Conservation (phyloP, 192 early-diverging fungal species). For the Linnemannia hyalina region DNA sequence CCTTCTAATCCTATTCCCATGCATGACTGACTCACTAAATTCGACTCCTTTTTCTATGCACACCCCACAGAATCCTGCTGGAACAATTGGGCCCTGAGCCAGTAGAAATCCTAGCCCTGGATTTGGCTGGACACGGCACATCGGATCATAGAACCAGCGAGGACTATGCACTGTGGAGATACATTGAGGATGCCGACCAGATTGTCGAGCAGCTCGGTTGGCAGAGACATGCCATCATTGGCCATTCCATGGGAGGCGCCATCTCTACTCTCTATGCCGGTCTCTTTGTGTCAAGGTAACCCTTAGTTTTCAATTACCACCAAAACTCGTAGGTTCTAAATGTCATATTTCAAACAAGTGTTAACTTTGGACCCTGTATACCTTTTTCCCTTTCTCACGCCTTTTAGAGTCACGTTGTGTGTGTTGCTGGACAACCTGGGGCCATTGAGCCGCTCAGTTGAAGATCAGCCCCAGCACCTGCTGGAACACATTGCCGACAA, state of each 20-base stretch:
- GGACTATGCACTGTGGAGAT: slow-evolving; percentile 26
- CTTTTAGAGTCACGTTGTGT: slow-evolving; percentile 1
- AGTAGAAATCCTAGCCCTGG: slow-evolving; percentile 25
- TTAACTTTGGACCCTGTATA: not conserved
- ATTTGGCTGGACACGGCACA: slow-evolving; percentile 26
- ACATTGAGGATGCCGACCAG: slow-evolving; percentile 26
- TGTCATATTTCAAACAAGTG: not conserved
- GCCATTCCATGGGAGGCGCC: slow-evolving; percentile 30
- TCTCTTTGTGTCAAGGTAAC: slow-evolving; percentile 5
- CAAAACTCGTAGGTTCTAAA: too few relatives aligned
- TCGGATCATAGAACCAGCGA: slow-evolving; percentile 14
- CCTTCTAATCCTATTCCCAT: not conserved
- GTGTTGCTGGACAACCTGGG: slow-evolving; percentile 27
- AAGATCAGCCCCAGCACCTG: slow-evolving; percentile 29
- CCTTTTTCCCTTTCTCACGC: not conserved
- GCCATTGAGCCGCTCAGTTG: not conserved
- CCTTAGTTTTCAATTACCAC: not conserved
- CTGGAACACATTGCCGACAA: slow-evolving; percentile 24
- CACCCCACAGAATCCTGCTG: slow-evolving; percentile 12
- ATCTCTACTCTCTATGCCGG: slow-evolving; percentile 11
- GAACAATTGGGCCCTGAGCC: slow-evolving; percentile 25
- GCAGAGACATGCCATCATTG: slow-evolving; percentile 25
- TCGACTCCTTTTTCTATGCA: too few relatives aligned
- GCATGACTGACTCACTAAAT: not conserved
- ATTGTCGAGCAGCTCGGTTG: slow-evolving; percentile 27